A percentile compares a stretch with the other conserved stretches of the same genome.
These are phyloP conservation scores for Myriosclerotinia duriaeana DNA, from an alignment of 2,329 filamentous ascomycete species.

Conservation along the genomic window DNA sequence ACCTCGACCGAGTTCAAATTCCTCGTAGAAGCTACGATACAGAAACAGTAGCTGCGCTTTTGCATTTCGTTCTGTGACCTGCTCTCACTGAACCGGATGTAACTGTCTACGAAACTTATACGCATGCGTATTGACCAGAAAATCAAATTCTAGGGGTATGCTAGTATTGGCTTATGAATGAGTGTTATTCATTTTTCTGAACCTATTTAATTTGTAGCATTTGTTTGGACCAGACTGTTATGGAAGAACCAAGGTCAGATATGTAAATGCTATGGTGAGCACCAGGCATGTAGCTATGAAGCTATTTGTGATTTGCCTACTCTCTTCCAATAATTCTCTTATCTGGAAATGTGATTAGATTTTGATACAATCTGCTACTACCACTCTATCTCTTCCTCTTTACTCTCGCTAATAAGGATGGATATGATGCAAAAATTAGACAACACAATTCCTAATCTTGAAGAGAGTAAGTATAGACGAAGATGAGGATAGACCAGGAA, in stretches of 20 bases:
- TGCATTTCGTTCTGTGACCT: neutral
- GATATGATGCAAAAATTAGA: neutral
- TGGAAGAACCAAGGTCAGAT: too few relatives aligned
- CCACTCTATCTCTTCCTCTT: neutral
- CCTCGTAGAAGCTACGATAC: neutral
- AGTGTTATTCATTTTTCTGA: too few relatives aligned
- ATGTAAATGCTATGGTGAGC: too few relatives aligned
- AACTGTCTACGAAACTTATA: neutral
- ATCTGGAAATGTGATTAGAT: neutral
- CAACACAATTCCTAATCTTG: neutral
- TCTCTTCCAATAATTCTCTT: neutral
- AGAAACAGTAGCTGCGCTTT: neutral
- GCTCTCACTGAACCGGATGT: neutral
- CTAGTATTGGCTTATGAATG: too few relatives aligned
- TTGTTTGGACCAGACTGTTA: too few relatives aligned
- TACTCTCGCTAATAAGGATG: neutral
- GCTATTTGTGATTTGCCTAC: neutral
- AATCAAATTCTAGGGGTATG: too few relatives aligned
- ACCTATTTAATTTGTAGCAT: too few relatives aligned
- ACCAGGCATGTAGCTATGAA: neutral
- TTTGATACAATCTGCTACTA: neutral
- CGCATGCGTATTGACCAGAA: neutral
- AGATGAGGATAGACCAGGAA: neutral
- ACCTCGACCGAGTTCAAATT: neutral
- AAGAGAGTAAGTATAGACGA: neutral